phyloP scores from a whole-genome alignment of 2,329 filamentous ascomycete species.

The Nemania sp. region DNA sequence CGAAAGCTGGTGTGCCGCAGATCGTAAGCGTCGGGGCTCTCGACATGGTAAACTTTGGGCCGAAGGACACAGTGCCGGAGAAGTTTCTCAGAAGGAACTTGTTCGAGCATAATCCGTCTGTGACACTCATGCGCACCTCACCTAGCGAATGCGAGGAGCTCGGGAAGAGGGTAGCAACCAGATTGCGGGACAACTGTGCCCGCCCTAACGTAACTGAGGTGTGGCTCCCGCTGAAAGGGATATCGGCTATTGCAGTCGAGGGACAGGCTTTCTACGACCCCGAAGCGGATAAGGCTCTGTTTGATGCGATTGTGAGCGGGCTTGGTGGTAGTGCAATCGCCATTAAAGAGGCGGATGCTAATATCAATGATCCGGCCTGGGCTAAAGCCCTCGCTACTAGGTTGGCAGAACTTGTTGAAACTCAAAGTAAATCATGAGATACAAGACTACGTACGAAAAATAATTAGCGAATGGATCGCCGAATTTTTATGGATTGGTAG shows the following conservation, averaged over 20 bases:
- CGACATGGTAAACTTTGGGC: constrained; percentile 59
- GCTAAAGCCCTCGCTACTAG: constrained; percentile 43
- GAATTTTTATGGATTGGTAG: not conserved
- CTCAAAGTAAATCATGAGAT: constrained; percentile 1
- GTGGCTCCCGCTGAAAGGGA: constrained; percentile 69
- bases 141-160: constrained; percentile 66
- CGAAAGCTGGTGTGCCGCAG: constrained; percentile 67
- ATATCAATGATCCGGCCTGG: constrained; percentile 63
- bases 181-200: constrained; percentile 59
- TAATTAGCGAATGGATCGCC: no score
- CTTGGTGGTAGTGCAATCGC: constrained; percentile 62
- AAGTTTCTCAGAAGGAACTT: constrained; percentile 63
- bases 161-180: constrained; percentile 66
- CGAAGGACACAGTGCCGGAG: constrained; percentile 57
- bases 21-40: constrained; percentile 64
- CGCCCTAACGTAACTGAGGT: constrained; percentile 62
- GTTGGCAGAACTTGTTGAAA: constrained; percentile 40
- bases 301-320: constrained; percentile 62
- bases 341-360: constrained; percentile 61
- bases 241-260: constrained; percentile 69
- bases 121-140: constrained; percentile 75
- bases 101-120: constrained; percentile 73
- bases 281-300: constrained; percentile 61
- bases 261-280: constrained; percentile 66
- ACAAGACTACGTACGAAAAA: not conserved